A percentile compares a stretch with the other conserved stretches of the same genome.
Conservation (phyloP, 768 basidiomycete species). For the Auriscalpium orientale region DNA sequence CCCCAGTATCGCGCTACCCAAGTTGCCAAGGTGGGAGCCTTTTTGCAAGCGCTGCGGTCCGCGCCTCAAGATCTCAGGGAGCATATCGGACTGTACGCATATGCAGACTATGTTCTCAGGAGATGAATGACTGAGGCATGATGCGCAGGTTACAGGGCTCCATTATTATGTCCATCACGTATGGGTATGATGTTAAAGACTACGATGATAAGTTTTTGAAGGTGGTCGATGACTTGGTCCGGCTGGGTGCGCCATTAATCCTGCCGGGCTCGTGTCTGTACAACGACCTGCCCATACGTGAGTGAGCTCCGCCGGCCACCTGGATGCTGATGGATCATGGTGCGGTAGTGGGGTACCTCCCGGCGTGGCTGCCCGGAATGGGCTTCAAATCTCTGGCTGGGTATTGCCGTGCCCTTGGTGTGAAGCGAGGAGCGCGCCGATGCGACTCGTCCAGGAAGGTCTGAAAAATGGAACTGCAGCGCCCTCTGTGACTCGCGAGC, state of each 20-base stretch:
- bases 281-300: constrained; percentile 7
- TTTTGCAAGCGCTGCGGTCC: neutral
- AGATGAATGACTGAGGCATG: neutral
- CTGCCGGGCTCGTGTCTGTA: neutral
- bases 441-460: neutral
- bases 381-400: neutral
- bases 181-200: neutral
- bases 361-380: constrained; percentile 6
- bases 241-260: neutral
- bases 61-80: neutral
- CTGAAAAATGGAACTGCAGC: neutral
- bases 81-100: neutral
- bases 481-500: neutral
- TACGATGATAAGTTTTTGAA: neutral
- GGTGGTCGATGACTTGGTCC: neutral
- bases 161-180: neutral
- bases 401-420: neutral
- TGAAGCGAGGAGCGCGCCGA: neutral
- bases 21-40: neutral
- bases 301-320: neutral
- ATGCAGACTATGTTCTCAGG: neutral
- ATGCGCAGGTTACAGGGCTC: neutral
- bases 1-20: neutral
- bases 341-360: constrained; percentile 3
- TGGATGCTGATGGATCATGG: neutral